phyloP scores from a whole-genome alignment of 1,139 yeast genomes.

The Scheffersomyces quercinus region DNA sequence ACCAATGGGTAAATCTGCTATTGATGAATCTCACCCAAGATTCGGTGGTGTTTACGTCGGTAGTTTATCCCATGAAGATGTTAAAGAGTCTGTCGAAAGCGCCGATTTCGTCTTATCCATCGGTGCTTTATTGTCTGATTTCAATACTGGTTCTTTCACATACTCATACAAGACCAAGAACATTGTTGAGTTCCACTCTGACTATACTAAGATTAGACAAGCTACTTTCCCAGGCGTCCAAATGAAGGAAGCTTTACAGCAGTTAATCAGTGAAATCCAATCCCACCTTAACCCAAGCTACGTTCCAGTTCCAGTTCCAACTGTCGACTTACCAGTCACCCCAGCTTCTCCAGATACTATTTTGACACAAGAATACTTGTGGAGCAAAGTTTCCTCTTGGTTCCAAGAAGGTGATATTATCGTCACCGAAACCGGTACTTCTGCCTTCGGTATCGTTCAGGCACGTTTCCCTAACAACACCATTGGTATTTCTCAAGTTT shows the following conservation, averaged over 20 bases:
- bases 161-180: constrained; percentile 38
- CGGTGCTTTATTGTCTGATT: constrained; percentile 38
- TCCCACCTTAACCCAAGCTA: constrained; percentile 9
- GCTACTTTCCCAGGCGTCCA: constrained; percentile 37
- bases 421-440: constrained; percentile 86
- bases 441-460: constrained; percentile 83
- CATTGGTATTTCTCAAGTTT: constrained; percentile 80
- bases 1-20: constrained; percentile 22
- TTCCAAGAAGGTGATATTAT: constrained; percentile 78
- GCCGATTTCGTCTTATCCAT: constrained; percentile 22
- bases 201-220: constrained; percentile 35
- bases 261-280: constrained; percentile 7
- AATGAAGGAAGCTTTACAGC: constrained; percentile 34
- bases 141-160: constrained; percentile 43
- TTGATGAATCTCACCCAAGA: constrained; percentile 15
- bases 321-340: constrained; percentile 15
- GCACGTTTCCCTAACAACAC: constrained; percentile 74
- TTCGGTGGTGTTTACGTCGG: constrained; percentile 24
- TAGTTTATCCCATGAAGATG: constrained; percentile 18
- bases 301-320: constrained; percentile 11
- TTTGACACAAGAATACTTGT: constrained; percentile 76
- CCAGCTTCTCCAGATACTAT: constrained; percentile 26
- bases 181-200: constrained; percentile 42
- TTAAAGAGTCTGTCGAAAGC: constrained; percentile 16
- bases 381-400: constrained; percentile 77